A percentile compares a stretch with the other conserved stretches of the same genome.
Conservation (phyloP, 163 green algal genomes). For the Coccomyxa subellipsoidea region DNA sequence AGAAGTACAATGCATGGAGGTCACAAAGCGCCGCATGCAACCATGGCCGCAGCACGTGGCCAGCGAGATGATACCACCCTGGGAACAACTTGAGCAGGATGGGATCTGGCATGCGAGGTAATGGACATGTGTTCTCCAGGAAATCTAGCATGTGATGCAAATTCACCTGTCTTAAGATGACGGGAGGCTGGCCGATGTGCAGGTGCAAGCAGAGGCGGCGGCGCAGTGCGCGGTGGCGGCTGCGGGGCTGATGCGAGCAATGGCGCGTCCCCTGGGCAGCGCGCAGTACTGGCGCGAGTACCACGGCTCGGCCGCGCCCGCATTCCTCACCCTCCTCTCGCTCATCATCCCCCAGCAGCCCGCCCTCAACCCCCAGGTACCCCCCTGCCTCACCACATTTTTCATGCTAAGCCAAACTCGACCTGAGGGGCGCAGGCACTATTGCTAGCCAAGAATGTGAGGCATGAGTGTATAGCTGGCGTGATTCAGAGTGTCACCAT, state of each 20-base stretch:
- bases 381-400: background rate
- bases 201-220: slow-evolving; percentile 17
- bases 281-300: slow-evolving; percentile 37
- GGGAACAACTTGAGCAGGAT: too few relatives aligned
- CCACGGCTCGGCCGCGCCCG: slow-evolving; percentile 26
- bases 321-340: slow-evolving; percentile 39
- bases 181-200: background rate
- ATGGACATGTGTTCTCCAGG: background rate
- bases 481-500: too few relatives aligned
- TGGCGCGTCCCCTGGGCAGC: slow-evolving; percentile 24
- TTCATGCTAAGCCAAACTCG: background rate
- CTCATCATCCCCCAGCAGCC: slow-evolving; percentile 36
- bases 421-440: too few relatives aligned
- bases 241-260: slow-evolving; percentile 35
- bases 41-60: too few relatives aligned
- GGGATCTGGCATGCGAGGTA: background rate
- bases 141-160: too few relatives aligned
- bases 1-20: too few relatives aligned
- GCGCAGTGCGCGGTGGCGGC: slow-evolving; percentile 24
- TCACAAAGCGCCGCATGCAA: too few relatives aligned
- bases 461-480: too few relatives aligned
- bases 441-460: too few relatives aligned
- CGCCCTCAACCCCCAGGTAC: slow-evolving; percentile 26
- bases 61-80: too few relatives aligned
- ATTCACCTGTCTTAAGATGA: too few relatives aligned